phyloP scores from a whole-genome alignment of 257 asterid genomes.

The Solanum stenotomum region DNA sequence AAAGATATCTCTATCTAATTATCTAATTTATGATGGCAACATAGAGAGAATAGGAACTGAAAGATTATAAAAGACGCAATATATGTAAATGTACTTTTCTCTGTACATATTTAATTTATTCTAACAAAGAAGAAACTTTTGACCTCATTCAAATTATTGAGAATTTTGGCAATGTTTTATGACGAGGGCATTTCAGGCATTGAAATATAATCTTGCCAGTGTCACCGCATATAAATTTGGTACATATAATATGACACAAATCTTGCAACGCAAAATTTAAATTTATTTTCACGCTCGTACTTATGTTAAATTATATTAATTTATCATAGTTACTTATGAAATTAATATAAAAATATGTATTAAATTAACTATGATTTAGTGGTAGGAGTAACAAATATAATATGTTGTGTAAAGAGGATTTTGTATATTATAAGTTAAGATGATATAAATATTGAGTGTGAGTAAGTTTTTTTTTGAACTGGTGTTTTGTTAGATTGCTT shows the following conservation, averaged over 20 bases:
- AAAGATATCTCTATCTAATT: neutral
- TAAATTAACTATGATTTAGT: neutral
- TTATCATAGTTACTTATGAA: neutral
- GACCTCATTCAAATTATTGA: neutral
- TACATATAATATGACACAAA: neutral
- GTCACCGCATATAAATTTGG: neutral
- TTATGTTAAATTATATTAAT: neutral
- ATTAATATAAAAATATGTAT: neutral
- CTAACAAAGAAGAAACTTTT: neutral
- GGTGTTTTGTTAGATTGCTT: neutral
- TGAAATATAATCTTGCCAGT: neutral
- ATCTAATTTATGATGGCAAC: neutral
- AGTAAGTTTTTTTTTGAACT: neutral
- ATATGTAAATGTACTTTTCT: neutral
- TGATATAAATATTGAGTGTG: neutral
- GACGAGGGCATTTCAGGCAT: neutral
- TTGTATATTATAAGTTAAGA: neutral
- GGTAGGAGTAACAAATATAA: neutral
- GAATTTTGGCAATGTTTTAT: neutral
- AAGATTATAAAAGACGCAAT: neutral
- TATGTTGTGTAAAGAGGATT: neutral
- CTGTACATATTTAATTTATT: neutral
- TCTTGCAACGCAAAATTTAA: no score
- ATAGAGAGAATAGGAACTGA: neutral
- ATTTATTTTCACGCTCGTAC: neutral